phyloP scores from a whole-genome alignment of 2,329 filamentous ascomycete genomes.

The Penicillium sp. region DNA sequence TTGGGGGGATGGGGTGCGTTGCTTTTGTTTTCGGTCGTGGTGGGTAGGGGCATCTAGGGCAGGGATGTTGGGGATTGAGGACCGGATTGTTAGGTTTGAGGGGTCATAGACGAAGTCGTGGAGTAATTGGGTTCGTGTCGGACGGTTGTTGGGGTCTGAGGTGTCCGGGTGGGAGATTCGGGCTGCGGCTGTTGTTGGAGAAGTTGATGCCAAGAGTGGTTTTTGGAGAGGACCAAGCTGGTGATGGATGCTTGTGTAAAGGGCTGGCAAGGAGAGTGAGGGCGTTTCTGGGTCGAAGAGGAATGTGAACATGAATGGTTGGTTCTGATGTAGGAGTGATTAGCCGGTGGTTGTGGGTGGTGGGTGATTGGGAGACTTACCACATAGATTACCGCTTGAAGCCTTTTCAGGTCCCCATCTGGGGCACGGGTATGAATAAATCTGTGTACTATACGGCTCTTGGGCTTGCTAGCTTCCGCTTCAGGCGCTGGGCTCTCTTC shows the following conservation, averaged over 20 bases:
- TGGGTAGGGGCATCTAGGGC: slow-evolving; percentile 48
- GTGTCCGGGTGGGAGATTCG: slow-evolving; percentile 40
- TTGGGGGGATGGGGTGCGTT: slow-evolving; percentile 60
- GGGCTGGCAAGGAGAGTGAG: slow-evolving; percentile 44
- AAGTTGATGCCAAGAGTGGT: slow-evolving; percentile 51
- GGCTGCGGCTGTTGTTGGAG: slow-evolving; percentile 44
- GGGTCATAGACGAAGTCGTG: slow-evolving; percentile 67
- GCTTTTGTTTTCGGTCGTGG: slow-evolving; percentile 11
- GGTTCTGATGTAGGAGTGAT: slow-evolving; percentile 37
- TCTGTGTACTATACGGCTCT: slow-evolving; percentile 40
- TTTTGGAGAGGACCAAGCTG: slow-evolving; percentile 54
- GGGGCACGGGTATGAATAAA: slow-evolving; percentile 40
- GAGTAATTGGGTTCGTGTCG: slow-evolving; percentile 48
- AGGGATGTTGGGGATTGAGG: slow-evolving; percentile 68
- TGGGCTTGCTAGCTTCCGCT: slow-evolving; percentile 22
- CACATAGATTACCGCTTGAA: slow-evolving; percentile 49
- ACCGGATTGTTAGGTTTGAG: slow-evolving; percentile 60
- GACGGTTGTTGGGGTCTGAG: slow-evolving; percentile 36
- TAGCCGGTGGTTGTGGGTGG: not conserved
- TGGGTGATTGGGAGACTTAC: slow-evolving; percentile 29
- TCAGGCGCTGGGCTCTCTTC: slow-evolving; percentile 27
- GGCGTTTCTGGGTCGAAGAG: slow-evolving; percentile 51
- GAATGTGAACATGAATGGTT: slow-evolving; percentile 58
- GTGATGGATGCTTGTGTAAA: slow-evolving; percentile 55
- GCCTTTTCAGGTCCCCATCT: slow-evolving; percentile 26